Conservation (phyloP, 768 basidiomycete species). For the Mycena galopus region DNA sequence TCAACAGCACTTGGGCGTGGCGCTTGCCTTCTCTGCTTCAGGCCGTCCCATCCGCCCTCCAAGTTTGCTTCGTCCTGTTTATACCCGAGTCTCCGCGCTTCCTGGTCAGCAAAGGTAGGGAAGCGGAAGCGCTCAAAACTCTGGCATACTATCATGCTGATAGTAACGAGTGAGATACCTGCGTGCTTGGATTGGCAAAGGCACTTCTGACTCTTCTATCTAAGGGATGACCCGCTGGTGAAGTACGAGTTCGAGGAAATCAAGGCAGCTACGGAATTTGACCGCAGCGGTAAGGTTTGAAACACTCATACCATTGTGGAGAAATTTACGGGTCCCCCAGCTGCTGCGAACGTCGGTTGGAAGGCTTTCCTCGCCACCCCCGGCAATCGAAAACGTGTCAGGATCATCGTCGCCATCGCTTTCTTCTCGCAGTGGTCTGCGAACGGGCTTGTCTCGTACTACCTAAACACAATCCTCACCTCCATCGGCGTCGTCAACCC, state of each 20-base stretch:
- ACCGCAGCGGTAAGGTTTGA: constrained; percentile 60
- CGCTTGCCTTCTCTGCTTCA: constrained; percentile 84
- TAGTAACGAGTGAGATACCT: constrained; percentile 64
- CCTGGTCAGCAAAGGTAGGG: constrained; percentile 80
- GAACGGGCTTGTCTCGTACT: not conserved
- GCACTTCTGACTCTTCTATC: not conserved
- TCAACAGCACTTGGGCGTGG: constrained; percentile 81
- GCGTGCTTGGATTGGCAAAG: not conserved
- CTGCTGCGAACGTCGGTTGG: constrained; percentile 73
- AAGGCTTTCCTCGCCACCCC: constrained; percentile 72
- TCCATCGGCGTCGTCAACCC: constrained; percentile 69
- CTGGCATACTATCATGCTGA: constrained; percentile 89
- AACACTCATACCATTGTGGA: not conserved
- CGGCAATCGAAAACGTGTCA: constrained; percentile 63
- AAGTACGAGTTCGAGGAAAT: constrained; percentile 60
- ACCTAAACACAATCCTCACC: not conserved
- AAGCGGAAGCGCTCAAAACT: constrained; percentile 72
- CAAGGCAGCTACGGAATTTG: constrained; percentile 73
- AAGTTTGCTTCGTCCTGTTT: constrained; percentile 75
- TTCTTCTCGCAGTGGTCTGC: not conserved
- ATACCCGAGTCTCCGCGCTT: constrained; percentile 89
- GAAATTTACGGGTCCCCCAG: constrained; percentile 39
- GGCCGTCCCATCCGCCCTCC: constrained; percentile 74
- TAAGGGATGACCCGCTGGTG: constrained; percentile 73
- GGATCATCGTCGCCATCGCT: not conserved